These are phyloP conservation scores for Coccomyxa sp. DNA, from an alignment of 139 green algal genomes.

Conservation along the genomic window DNA sequence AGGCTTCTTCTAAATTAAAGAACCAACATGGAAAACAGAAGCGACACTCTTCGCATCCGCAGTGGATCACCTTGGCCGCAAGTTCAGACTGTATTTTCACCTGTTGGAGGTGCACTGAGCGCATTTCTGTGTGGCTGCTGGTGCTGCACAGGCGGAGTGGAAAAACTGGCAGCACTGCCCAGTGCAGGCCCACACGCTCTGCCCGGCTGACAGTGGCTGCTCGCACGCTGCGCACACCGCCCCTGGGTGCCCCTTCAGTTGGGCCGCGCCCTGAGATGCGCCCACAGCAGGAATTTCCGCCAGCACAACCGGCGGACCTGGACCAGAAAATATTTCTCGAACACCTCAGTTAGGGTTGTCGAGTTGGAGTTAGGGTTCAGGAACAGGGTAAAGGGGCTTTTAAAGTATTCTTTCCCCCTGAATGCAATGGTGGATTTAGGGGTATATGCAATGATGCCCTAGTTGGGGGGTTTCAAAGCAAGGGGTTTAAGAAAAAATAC, in stretches of 20 bases:
- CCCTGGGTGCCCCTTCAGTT: neutral
- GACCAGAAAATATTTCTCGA: too few relatives aligned
- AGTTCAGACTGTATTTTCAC: neutral
- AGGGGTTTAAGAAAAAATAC: neutral
- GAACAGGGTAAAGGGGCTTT: too few relatives aligned
- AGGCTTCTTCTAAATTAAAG: constrained; percentile 2
- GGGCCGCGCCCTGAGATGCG: neutral
- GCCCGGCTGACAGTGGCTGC: neutral
- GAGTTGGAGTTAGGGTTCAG: neutral
- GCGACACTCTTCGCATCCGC: neutral
- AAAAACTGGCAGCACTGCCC: constrained; percentile 22
- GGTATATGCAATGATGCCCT: neutral
- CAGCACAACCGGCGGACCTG: too few relatives aligned
- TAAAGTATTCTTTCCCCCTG: neutral
- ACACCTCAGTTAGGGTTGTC: too few relatives aligned
- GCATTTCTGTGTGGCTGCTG: constrained; percentile 7
- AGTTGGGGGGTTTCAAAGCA: neutral
- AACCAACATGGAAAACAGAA: too few relatives aligned
- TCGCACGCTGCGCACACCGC: constrained; percentile 11
- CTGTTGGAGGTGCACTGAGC: constrained; percentile 9
- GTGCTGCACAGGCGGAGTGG: constrained; percentile 15
- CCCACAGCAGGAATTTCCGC: neutral
- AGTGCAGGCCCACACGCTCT: constrained; percentile 12
- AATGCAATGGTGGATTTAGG: neutral
- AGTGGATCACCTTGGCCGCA: neutral